A percentile compares a stretch with the other conserved stretches of the same genome.
Evolutionary conservation across 805 yeast genomes (phyloP).

Genomic region (Sugiyamaella valdiviana): DNA sequence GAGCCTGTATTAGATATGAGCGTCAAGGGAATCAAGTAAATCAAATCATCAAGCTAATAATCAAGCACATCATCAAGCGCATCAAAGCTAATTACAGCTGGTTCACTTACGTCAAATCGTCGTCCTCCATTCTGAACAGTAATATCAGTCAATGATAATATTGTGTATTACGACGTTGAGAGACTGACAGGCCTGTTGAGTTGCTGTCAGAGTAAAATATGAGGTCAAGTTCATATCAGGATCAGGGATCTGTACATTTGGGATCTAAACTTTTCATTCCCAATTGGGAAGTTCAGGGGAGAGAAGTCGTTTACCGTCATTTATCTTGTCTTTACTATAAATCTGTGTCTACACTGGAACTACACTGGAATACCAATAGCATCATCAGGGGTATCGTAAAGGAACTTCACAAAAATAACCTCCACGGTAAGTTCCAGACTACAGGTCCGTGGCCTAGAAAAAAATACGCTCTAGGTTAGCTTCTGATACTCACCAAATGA

Average conservation of each 20-base stretch:
- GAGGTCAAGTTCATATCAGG: not conserved
- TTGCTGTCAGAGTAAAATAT: not conserved
- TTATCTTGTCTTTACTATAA: not conserved
- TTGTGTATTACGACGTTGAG: not conserved
- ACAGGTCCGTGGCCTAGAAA: too few relatives aligned
- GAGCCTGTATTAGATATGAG: slow-evolving; percentile 22
- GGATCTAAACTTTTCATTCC: not conserved
- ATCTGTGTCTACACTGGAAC: not conserved
- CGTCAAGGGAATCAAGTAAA: slow-evolving; percentile 35
- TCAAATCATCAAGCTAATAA: too few relatives aligned
- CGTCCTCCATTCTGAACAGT: not conserved
- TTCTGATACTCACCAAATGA: too few relatives aligned
- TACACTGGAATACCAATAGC: too few relatives aligned
- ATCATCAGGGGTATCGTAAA: too few relatives aligned
- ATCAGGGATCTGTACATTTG: too few relatives aligned
- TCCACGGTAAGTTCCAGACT: too few relatives aligned
- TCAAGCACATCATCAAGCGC: too few relatives aligned
- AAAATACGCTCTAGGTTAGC: too few relatives aligned
- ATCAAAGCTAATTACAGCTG: too few relatives aligned
- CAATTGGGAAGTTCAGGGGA: not conserved
- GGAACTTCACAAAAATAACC: too few relatives aligned
- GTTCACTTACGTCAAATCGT: slow-evolving; percentile 4
- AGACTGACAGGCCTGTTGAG: not conserved
- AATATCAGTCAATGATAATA: not conserved
- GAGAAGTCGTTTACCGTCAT: not conserved